Base-by-base conservation (phyloP, 2,329 filamentous ascomycete species). In the Aspergillus spinulosporus region DNA sequence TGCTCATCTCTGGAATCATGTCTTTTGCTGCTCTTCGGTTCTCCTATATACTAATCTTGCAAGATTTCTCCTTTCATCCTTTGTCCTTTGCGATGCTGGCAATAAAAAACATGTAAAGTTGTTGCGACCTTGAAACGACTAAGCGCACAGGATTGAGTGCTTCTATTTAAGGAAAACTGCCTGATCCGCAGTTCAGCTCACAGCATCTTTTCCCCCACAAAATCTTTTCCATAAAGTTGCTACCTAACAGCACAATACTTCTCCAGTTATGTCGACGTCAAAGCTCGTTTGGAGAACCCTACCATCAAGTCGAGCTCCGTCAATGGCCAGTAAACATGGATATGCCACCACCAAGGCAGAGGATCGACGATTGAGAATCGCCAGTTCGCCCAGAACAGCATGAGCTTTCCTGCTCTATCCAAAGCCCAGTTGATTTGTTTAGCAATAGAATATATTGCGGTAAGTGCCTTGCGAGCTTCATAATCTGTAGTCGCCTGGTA, bases 351-450 rank as follows among this genome's bases (percentile, higher is more conserved):
- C 63, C 78, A 83, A 0, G 84, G 84, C 65, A 80, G 66, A 1
- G 83, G 83, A 68, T 86, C 84, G 73, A 78, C 80, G 1, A 66
- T 45, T 48, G 81, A 80, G 54, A 81, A 85, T 0, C 75, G 80
- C 0, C 80, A 80, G 14, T 85, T 80, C 52, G 80, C 79, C 81
- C 82, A 85, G n/a, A 73, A 73, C 0, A 78, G 14, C 0, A 83
- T 40, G 47, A 79, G 79, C 1, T 52, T 28, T 11, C 64, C 64
- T 9, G 58, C 32, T 39, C 68, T 61, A 4, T 57, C 62, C 7
- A 54, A 51, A 2, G 67, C 2, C 2, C 73, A 31, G 0, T 72
- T 57, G 0, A 55, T 32, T 0, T 67, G 12, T 1, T 62, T 58
- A 1, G 66, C 61, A 1, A 72, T 66, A 1, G 64, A 54, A 1